These are phyloP conservation scores for Boletus rubropictus DNA, from an alignment of 768 basidiomycete species.

Conservation along the genomic window DNA sequence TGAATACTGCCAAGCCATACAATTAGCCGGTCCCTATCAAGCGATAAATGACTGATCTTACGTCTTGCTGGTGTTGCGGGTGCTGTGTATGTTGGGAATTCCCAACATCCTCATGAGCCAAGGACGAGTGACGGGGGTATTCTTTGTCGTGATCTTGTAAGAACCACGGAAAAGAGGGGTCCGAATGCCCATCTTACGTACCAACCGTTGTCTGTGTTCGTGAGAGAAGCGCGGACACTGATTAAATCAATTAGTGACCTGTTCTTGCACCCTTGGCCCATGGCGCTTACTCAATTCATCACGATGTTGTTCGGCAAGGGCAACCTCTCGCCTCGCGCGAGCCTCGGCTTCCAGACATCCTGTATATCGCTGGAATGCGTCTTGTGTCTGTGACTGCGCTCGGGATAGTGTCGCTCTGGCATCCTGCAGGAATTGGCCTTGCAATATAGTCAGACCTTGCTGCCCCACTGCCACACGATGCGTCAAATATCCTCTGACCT, in stretches of 20 bases:
- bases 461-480: background rate
- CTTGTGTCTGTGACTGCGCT: slow-evolving; percentile 67
- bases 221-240: slow-evolving; percentile 33
- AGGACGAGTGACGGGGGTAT: slow-evolving; percentile 29
- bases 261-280: slow-evolving; percentile 12
- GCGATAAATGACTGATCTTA: slow-evolving; percentile 22
- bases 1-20: slow-evolving; percentile 23
- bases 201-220: slow-evolving; percentile 32
- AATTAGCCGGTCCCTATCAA: slow-evolving; percentile 17
- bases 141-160: slow-evolving; percentile 25
- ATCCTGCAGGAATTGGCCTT: slow-evolving; percentile 59
- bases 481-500: slow-evolving; percentile 38
- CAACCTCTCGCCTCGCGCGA: slow-evolving; percentile 60
- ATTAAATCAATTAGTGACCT: slow-evolving; percentile 13
- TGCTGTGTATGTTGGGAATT: slow-evolving; percentile 29
- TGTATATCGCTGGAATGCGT: slow-evolving; percentile 64
- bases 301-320: slow-evolving; percentile 60
- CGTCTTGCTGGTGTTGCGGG: slow-evolving; percentile 30
- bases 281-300: slow-evolving; percentile 47
- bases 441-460: slow-evolving; percentile 9
- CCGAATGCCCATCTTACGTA: slow-evolving; percentile 22
- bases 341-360: slow-evolving; percentile 62
- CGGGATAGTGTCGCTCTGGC: slow-evolving; percentile 55
- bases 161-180: slow-evolving; percentile 10
- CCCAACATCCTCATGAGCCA: slow-evolving; percentile 28